These are phyloP conservation scores for Russula compacta DNA, from an alignment of 768 basidiomycete species.

Conservation along the genomic window DNA sequence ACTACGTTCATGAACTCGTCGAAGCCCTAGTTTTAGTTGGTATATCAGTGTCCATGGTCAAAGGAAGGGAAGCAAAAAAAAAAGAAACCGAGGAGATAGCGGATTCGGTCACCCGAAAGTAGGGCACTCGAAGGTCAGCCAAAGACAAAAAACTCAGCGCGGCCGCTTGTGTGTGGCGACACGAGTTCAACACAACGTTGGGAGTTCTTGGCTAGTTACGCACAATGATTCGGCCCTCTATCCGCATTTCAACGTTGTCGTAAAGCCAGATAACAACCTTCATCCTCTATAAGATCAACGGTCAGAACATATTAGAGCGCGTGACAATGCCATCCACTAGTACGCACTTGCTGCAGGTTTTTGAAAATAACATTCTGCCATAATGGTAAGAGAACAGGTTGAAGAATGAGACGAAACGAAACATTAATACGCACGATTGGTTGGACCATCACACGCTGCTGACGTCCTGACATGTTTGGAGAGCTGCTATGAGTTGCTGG, in stretches of 20 bases:
- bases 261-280: constrained; percentile 93
- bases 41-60: constrained; percentile 8
- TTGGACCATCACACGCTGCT: constrained; percentile 98
- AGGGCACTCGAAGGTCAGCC: background rate
- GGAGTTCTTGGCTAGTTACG: constrained; percentile 34
- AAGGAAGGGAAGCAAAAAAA: background rate
- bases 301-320: constrained; percentile 13
- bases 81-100: background rate
- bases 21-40: constrained; percentile 61
- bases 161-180: constrained; percentile 30
- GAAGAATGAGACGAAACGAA: constrained; percentile 2
- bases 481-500: background rate
- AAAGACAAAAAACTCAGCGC: constrained; percentile 16
- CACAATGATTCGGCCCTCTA: constrained; percentile 94
- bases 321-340: background rate
- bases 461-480: constrained; percentile 77
- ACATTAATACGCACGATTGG: constrained; percentile 71
- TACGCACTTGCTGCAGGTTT: constrained; percentile 76
- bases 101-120: background rate
- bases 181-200: constrained; percentile 32
- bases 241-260: constrained; percentile 93
- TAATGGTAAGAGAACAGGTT: constrained; percentile 17
- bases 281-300: constrained; percentile 42
- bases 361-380: constrained; percentile 93
- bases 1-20: constrained; percentile 99